Percentiles rank a stretch among this genome's conserved stretches.
phyloP scores from a whole-genome alignment of 2,329 filamentous ascomycete genomes.

The Cladosporium halotolerans region DNA sequence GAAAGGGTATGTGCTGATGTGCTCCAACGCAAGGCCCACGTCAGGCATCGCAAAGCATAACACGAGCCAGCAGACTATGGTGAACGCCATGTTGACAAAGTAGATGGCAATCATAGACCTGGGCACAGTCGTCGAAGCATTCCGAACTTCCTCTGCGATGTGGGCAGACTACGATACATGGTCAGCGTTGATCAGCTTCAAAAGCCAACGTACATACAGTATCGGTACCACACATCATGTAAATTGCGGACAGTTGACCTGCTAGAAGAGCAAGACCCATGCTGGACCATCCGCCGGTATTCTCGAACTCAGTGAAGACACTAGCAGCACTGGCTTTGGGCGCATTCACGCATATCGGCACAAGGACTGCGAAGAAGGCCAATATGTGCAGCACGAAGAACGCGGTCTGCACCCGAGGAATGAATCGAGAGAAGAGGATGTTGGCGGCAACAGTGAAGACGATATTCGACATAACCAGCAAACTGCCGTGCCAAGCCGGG shows the following conservation, averaged over 20 bases:
- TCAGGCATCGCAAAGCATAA: slow-evolving; percentile 31
- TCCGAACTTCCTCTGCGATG: slow-evolving; percentile 17
- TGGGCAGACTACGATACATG: slow-evolving; percentile 1
- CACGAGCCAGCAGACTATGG: slow-evolving; percentile 23
- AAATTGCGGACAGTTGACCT: slow-evolving; percentile 2
- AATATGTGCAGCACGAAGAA: slow-evolving; percentile 30
- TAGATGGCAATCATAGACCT: slow-evolving; percentile 12
- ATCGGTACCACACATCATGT: neutral
- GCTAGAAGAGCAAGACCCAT: slow-evolving; percentile 11
- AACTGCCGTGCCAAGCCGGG: slow-evolving; percentile 42
- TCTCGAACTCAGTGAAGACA: slow-evolving; percentile 14
- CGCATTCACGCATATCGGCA: slow-evolving; percentile 16
- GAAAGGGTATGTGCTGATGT: slow-evolving; percentile 32
- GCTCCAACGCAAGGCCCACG: slow-evolving; percentile 22
- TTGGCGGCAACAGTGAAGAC: slow-evolving; percentile 27
- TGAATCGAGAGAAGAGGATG: slow-evolving; percentile 22
- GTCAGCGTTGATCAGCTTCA: slow-evolving; percentile 10
- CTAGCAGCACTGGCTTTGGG: slow-evolving; percentile 15
- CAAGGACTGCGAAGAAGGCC: slow-evolving; percentile 16
- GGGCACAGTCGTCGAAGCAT: slow-evolving; percentile 14
- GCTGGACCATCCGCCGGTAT: slow-evolving; percentile 14
- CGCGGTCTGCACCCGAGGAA: slow-evolving; percentile 30
- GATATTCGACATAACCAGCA: slow-evolving; percentile 36
- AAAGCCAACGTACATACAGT: neutral
- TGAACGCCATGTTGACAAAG: slow-evolving; percentile 17